Percentiles rank a stretch among this genome's conserved stretches.
Evolutionary conservation across 2,329 filamentous ascomycete genomes (phyloP).

Genomic region (Cladosporium sphaerospermum): DNA sequence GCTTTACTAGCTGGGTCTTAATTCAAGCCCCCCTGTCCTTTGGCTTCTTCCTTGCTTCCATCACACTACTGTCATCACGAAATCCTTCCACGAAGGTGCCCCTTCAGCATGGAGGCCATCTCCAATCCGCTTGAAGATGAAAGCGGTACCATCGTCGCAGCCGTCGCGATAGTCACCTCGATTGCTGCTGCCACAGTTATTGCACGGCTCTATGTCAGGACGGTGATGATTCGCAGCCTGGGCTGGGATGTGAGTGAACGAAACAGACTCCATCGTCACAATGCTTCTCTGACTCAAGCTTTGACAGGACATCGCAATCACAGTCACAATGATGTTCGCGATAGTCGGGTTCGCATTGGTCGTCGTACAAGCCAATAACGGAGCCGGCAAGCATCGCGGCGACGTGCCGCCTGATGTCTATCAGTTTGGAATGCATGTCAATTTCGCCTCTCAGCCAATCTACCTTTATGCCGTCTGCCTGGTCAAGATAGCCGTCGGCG

Average conservation of each 20-base stretch:
- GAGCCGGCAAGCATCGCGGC: background rate
- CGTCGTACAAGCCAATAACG: background rate
- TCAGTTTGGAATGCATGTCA: background rate
- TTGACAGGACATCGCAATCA: background rate
- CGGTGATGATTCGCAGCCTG: background rate
- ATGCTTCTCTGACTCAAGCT: too few species aligned
- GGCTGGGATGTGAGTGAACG: background rate
- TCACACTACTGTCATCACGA: too few species aligned
- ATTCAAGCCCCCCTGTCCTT: too few species aligned
- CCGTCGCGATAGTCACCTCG: background rate
- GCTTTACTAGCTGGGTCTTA: too few species aligned
- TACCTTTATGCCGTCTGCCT: conserved; percentile 1
- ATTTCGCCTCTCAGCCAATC: background rate
- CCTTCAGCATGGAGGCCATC: too few species aligned
- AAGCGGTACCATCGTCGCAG: background rate
- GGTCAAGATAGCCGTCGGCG: background rate
- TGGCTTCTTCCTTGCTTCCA: too few species aligned
- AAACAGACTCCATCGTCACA: too few species aligned
- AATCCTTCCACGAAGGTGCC: too few species aligned
- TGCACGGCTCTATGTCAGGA: background rate
- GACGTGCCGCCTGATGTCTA: background rate
- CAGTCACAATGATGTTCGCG: background rate
- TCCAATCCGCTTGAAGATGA: too few species aligned
- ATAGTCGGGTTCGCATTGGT: conserved; percentile 1
- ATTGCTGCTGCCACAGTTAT: background rate